Conservation (phyloP, 345 rosid genomes). For the Passiflora organensis region DNA sequence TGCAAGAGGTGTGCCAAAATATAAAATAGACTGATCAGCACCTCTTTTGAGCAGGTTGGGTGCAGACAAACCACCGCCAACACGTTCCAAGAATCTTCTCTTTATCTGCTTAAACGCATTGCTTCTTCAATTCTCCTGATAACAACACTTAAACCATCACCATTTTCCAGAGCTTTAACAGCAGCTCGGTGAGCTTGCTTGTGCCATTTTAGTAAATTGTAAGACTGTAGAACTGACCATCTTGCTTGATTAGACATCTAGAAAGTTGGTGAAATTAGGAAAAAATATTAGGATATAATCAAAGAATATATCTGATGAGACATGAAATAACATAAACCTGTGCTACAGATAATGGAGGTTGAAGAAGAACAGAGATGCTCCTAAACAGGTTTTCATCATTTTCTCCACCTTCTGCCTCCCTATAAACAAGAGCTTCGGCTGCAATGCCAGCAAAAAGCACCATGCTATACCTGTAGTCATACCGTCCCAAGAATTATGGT, state of each 20-base stretch:
- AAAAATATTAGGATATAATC: neutral
- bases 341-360: constrained; percentile 74
- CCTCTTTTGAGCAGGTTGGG: no score
- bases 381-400: constrained; percentile 91
- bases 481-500: constrained; percentile 7
- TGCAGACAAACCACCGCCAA: no score
- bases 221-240: constrained; percentile 83
- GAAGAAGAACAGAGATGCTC: constrained; percentile 74
- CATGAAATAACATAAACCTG: constrained; percentile 39
- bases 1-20: no score
- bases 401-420: constrained; percentile 96
- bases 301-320: neutral
- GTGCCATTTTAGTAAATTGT: constrained; percentile 90
- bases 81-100: no score
- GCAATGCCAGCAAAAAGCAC: constrained; percentile 97
- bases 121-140: constrained; percentile 79
- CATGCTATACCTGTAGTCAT: constrained; percentile 70
- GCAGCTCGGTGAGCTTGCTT: constrained; percentile 70
- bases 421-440: constrained; percentile 87
- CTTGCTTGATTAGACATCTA: constrained; percentile 99
- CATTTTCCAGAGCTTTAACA: constrained; percentile 74
- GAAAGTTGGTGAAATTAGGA: constrained; percentile 2
- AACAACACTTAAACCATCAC: constrained; percentile 65
- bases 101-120: constrained; percentile 26
- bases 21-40: no score